Percentiles rank a stretch among this genome's conserved stretches.
These are phyloP conservation scores for Serendipita indica DNA, from an alignment of 768 basidiomycete genomes.

Conservation along the genomic window DNA sequence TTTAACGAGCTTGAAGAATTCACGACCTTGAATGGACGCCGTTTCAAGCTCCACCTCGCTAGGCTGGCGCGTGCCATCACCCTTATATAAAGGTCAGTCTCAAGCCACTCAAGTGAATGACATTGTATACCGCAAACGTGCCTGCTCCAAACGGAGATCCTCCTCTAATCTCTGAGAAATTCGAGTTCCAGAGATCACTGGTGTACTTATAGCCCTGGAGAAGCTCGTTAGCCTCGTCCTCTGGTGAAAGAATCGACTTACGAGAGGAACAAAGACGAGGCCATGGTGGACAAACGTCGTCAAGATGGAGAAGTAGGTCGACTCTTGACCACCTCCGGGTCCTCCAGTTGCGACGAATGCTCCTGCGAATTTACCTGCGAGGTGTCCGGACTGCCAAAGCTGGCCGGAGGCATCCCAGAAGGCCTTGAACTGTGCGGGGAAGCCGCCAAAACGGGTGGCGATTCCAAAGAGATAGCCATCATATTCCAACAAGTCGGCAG, in stretches of 20 bases:
- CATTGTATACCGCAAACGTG: conserved; percentile 25
- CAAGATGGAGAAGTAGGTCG: conserved; percentile 25
- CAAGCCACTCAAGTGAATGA: too few relatives aligned
- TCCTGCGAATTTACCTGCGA: conserved; percentile 62
- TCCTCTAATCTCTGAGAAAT: conserved; percentile 21
- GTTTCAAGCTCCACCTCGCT: conserved; percentile 35
- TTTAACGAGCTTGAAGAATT: conserved; percentile 43
- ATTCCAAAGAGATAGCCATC: conserved; percentile 69
- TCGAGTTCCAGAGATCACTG: background rate
- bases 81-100: too few relatives aligned
- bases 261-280: conserved; percentile 23
- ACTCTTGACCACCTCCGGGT: conserved; percentile 49
- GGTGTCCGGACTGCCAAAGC: conserved; percentile 42
- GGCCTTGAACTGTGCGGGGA: conserved; percentile 47
- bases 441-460: conserved; percentile 67
- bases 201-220: background rate
- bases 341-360: conserved; percentile 58
- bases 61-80: conserved; percentile 36
- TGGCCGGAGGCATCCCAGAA: conserved; percentile 67
- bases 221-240: too few relatives aligned
- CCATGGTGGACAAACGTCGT: conserved; percentile 59
- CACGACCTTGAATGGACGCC: conserved; percentile 35
- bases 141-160: conserved; percentile 71
- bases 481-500: conserved; percentile 37
- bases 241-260: background rate